These are phyloP conservation scores for Nemophila menziesii DNA, from an alignment of 257 asterid genomes.

Conservation along the genomic window DNA sequence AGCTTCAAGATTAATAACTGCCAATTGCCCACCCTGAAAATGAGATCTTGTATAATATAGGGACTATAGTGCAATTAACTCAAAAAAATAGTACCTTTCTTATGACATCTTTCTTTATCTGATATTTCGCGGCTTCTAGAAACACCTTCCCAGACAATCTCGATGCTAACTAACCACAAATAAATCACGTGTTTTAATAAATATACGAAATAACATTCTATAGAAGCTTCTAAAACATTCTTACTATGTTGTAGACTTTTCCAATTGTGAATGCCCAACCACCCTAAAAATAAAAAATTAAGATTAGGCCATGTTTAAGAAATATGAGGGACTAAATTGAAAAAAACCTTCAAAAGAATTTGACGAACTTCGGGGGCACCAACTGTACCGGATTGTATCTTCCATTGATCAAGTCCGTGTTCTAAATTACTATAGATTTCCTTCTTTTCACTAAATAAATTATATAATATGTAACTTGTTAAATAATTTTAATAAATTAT, in stretches of 20 bases:
- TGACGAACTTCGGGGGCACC: slow-evolving; percentile 63
- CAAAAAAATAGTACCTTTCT: slow-evolving; percentile 39
- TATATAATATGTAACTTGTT: slow-evolving; percentile 11
- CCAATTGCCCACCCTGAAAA: slow-evolving; percentile 71
- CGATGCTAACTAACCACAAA: slow-evolving; percentile 54
- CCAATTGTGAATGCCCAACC: slow-evolving; percentile 83
- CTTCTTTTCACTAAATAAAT: slow-evolving; percentile 39
- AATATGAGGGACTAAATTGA: slow-evolving; percentile 6
- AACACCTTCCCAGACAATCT: slow-evolving; percentile 64
- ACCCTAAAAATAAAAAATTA: slow-evolving; percentile 38
- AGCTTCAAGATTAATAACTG: slow-evolving; percentile 71
- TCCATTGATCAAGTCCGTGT: slow-evolving; percentile 73
- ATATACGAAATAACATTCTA: slow-evolving; percentile 10
- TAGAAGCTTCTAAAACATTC: slow-evolving; percentile 10
- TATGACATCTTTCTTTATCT: slow-evolving; percentile 51
- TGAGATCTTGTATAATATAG: slow-evolving; percentile 5
- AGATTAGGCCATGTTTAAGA: slow-evolving; percentile 9
- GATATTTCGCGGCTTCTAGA: slow-evolving; percentile 71
- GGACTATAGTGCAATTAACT: too few relatives aligned
- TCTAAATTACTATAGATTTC: slow-evolving; percentile 37
- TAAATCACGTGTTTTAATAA: slow-evolving; percentile 10
- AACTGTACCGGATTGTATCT: slow-evolving; percentile 65
- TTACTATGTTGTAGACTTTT: slow-evolving; percentile 58
- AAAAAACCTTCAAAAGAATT: slow-evolving; percentile 59
- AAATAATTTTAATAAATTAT: slow-evolving; percentile 1